Base-by-base conservation (phyloP, 208 protist species). In the Vickermania spadyakhi region DNA sequence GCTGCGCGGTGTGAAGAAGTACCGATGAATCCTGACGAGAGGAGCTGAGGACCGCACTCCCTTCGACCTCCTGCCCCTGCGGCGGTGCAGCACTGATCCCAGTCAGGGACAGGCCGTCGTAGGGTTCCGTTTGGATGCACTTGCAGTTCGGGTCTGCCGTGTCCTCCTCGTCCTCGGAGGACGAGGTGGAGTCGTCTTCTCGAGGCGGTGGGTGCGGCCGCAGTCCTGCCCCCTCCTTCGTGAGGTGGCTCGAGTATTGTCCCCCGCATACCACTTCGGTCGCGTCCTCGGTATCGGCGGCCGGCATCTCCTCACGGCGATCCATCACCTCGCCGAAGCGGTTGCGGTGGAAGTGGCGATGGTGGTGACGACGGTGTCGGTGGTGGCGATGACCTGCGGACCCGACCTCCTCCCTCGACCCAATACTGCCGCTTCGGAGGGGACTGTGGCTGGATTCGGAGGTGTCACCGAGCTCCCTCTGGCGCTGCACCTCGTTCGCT, bases 291-390 rank as follows among this genome's bases (percentile, higher is more conserved):
- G 7, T 45, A 7, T 45, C 11, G 11, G 7, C 11, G 7, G 7
- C 11, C 18, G 36, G 7, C 36, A 45, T 45, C 36, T 45, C 36
- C 36, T 45, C 36, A 7, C 11, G 7, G 36, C 7, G 7, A n/a
- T 45, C 36, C 7, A 7, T 7, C 11, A 45, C 18, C 36, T 45
- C 36, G 18, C 36, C 36, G 36, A n/a, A 45, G 36, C 36, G 36
- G 36, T 45, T 45, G 36, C 36, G 36, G 36, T 45, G 36, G 36
- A n/a, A 45, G 36, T 45, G 36, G 36, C 36, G 36, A 45, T 45
- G 36, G 36, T 18, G 36, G 36, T 45, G 36, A 7, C 36, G 36
- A 7, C 36, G 36, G 36, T 45, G 36, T 18, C 36, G 36, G 36
- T 45, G 36, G 36, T 45, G 36, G 36, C 36, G 36, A 18, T 18